These are phyloP conservation scores for Boletus reticulatus DNA, from an alignment of 768 basidiomycete genomes.

Conservation along the genomic window DNA sequence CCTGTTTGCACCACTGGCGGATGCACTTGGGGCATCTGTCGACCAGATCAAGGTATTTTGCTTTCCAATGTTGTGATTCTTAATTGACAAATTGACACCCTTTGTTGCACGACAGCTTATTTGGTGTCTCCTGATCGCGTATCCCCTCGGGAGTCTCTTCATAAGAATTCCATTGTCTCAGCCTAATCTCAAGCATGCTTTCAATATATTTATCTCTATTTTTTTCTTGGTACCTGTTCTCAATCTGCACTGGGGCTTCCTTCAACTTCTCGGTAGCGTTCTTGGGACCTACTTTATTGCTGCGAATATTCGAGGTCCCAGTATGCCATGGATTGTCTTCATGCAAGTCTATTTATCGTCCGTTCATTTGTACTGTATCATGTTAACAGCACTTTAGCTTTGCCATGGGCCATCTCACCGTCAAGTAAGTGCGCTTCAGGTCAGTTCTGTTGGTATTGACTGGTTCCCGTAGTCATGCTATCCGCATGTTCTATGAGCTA, in stretches of 20 bases:
- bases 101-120: slow-evolving; percentile 60
- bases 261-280: slow-evolving; percentile 71
- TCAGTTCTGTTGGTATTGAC: background rate
- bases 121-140: slow-evolving; percentile 78
- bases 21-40: slow-evolving; percentile 61
- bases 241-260: slow-evolving; percentile 64
- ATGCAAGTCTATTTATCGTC: slow-evolving; percentile 39
- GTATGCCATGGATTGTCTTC: slow-evolving; percentile 95
- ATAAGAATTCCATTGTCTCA: slow-evolving; percentile 70
- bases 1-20: slow-evolving; percentile 61
- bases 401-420: slow-evolving; percentile 87
- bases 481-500: slow-evolving; percentile 54
- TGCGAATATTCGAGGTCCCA: slow-evolving; percentile 49
- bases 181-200: slow-evolving; percentile 73
- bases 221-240: slow-evolving; percentile 81
- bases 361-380: background rate
- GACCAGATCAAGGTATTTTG: slow-evolving; percentile 75
- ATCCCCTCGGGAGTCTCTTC: slow-evolving; percentile 90
- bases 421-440: slow-evolving; percentile 60
- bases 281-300: slow-evolving; percentile 76
- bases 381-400: slow-evolving; percentile 46
- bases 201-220: slow-evolving; percentile 69
- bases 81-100: slow-evolving; percentile 1
- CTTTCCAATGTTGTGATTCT: background rate
- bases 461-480: slow-evolving; percentile 52